Base-by-base conservation (phyloP, 2,329 filamentous ascomycete genomes). In the Microcyclospora pomicola region DNA sequence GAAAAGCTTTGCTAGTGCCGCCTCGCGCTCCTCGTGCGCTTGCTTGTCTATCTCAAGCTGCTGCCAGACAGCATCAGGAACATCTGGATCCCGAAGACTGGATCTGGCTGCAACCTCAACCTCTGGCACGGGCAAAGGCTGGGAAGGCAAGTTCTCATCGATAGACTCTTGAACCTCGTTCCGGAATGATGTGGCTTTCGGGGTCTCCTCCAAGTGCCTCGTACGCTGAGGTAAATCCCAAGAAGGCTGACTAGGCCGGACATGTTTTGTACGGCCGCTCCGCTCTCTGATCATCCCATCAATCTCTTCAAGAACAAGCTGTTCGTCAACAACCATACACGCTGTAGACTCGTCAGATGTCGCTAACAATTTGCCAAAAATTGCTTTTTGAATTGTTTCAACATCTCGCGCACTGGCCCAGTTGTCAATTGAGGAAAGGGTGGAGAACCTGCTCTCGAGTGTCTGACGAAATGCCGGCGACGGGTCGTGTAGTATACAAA, bases 371-470 rank as follows among this genome's bases (percentile, higher is more conserved):
- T 44, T 44, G 5, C 56, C 53, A 44, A 75, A 73, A 1, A 79
- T 67, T 1, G 36, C 48, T 40, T 69, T 73, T 0, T 60, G 64
- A 0, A 82, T 32, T 0, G 67, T 69, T 10, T 71, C 58, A 1
- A 82, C 66, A 34, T 82, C 78, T 3, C 77, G 65, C 0, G 69
- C 77, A 43, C 73, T 82, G 0, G 69, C 78, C 73, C 77, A 82
- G 6, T 65, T 64, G 0, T 65, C 51, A 2, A 71, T 59, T 0
- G 38, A 31, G 0, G 65, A 51, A 0, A 81, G 53, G 0, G 36
- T 30, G 0, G 50, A 35, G 28, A 80, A 69, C 0, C 54, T 44
- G 0, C 48, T 35, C 0, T 53, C 19, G 5, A 63, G 10, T 10
- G 46, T 12, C 3, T 42, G 29, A 14, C 41, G 16, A 16, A 54